phyloP scores from a whole-genome alignment of 2,329 filamentous ascomycete species.

The Neonectria ditissima region DNA sequence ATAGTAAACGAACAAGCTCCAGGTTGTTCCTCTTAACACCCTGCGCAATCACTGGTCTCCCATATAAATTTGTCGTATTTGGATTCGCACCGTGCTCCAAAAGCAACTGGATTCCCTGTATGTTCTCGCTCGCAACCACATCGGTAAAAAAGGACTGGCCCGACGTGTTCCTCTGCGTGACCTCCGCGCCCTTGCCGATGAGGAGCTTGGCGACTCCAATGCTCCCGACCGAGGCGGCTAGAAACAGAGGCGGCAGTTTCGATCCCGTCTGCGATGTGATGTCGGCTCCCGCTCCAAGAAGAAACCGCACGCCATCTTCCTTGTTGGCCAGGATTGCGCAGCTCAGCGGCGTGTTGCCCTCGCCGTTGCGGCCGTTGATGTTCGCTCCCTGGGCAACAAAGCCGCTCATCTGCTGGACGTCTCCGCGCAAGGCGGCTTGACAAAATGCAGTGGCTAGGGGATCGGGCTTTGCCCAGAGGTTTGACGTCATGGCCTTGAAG shows the following conservation, averaged over 20 bases:
- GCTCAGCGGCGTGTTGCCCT: slow-evolving; percentile 50
- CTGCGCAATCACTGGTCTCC: slow-evolving; percentile 45
- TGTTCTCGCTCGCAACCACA: slow-evolving; percentile 41
- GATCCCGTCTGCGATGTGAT: slow-evolving; percentile 34
- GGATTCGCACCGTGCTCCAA: slow-evolving; percentile 48
- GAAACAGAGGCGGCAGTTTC: slow-evolving; percentile 49
- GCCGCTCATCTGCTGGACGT: slow-evolving; percentile 49
- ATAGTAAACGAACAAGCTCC: slow-evolving; percentile 46
- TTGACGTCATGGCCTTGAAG: slow-evolving; percentile 51
- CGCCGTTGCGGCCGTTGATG: slow-evolving; percentile 52
- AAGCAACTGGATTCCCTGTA: slow-evolving; percentile 46
- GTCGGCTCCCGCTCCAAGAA: slow-evolving; percentile 50
- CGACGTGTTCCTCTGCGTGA: slow-evolving; percentile 46
- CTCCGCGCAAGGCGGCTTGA: slow-evolving; percentile 49
- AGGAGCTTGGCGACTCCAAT: slow-evolving; percentile 45
- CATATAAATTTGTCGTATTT: slow-evolving; percentile 41
- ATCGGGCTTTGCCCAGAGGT: slow-evolving; percentile 50
- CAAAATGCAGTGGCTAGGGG: slow-evolving; percentile 53
- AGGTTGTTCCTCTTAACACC: slow-evolving; percentile 44
- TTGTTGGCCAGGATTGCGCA: slow-evolving; percentile 51
- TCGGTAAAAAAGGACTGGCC: slow-evolving; percentile 49
- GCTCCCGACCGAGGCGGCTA: slow-evolving; percentile 48
- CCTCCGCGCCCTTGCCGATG: slow-evolving; percentile 45
- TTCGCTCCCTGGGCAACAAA: slow-evolving; percentile 52
- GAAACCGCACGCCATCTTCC: slow-evolving; percentile 47